These are phyloP conservation scores for Fusarium redolens DNA, from an alignment of 2,329 filamentous ascomycete genomes.

Conservation along the genomic window DNA sequence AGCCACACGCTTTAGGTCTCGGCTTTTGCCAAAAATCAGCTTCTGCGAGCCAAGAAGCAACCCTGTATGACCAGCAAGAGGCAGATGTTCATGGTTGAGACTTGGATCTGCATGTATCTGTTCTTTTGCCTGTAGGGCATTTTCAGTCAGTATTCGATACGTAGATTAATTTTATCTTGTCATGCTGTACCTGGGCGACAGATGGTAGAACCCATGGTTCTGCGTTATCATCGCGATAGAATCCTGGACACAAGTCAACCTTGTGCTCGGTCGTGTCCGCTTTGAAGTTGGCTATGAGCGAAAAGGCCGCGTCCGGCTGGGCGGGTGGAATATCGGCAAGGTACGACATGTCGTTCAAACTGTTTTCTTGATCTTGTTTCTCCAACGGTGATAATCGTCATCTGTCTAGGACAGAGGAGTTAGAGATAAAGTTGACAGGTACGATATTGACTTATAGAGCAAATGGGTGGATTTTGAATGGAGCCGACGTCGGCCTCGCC, in stretches of 20 bases:
- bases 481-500: no score
- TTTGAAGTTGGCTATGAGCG: background rate
- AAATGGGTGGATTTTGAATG: no score
- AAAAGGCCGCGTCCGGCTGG: background rate
- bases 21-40: background rate
- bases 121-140: background rate
- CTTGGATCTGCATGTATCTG: background rate
- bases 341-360: background rate
- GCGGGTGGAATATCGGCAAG: background rate
- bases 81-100: background rate
- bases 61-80: background rate
- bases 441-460: background rate
- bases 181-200: background rate
- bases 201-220: background rate
- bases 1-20: background rate
- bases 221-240: background rate
- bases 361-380: background rate
- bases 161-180: background rate
- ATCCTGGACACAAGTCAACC: background rate
- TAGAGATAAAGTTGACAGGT: background rate
- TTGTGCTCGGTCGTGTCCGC: background rate
- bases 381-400: background rate
- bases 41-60: background rate
- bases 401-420: background rate
- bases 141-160: background rate